Percentiles rank a stretch among this genome's conserved stretches.
Conservation (phyloP, 1,139 yeast genomes). For the Debaryomyces fabryi region DNA sequence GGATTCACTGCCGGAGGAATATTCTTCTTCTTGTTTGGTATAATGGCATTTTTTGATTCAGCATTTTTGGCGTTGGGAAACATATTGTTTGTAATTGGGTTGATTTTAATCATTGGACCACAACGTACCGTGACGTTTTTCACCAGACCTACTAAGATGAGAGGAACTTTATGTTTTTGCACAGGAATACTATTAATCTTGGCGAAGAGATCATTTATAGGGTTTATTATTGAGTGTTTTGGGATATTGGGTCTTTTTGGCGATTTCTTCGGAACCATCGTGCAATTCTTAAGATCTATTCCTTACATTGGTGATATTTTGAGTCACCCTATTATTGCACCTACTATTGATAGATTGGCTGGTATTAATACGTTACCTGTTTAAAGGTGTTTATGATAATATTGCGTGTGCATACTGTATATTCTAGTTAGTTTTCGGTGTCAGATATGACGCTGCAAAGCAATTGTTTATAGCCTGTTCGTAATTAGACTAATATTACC, state of each 20-base stretch:
- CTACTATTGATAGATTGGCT: constrained; percentile 55
- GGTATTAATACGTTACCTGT: constrained; percentile 51
- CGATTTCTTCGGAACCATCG: constrained; percentile 85
- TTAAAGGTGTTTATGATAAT: constrained; percentile 15
- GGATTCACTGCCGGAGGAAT: constrained; percentile 90
- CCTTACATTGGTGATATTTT: constrained; percentile 88
- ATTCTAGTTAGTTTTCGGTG: background rate
- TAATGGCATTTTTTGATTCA: constrained; percentile 84
- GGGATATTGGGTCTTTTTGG: constrained; percentile 92
- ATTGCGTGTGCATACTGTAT: constrained; percentile 3
- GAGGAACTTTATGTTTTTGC: constrained; percentile 81
- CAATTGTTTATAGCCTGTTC: constrained; percentile 7
- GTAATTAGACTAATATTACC: constrained; percentile 8
- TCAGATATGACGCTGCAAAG: background rate
- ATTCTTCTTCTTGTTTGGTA: constrained; percentile 77
- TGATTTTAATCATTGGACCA: constrained; percentile 83
- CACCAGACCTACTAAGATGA: constrained; percentile 80
- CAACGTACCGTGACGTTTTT: constrained; percentile 82
- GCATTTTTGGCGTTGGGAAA: constrained; percentile 90
- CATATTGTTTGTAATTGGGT: constrained; percentile 77
- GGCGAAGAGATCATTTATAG: constrained; percentile 75
- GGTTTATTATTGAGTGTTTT: constrained; percentile 80
- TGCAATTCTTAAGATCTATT: constrained; percentile 84
- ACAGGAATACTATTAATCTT: constrained; percentile 77
- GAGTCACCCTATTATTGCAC: constrained; percentile 82